Evolutionary conservation across 2,329 filamentous ascomycete genomes (phyloP), one percentile per base, ranked within the genome.

Genomic region (Pseudogymnoascus sp.): DNA sequence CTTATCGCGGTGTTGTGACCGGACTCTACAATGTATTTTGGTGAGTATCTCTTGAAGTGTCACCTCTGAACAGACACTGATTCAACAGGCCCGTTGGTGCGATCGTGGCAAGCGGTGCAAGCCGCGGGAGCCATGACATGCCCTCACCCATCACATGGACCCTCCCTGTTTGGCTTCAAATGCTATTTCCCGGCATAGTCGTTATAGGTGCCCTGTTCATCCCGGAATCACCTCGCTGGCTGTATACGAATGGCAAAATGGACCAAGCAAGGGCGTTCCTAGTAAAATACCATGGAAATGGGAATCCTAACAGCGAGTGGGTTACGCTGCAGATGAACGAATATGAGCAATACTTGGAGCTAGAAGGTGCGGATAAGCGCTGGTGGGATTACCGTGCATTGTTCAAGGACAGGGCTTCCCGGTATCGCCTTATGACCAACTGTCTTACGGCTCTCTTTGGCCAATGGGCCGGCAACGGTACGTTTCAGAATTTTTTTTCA

Each of bases 351-450:
- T 78, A 81, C 73, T 68, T 76, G 6, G 76, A 77, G 14, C 74
- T 74, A 3, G 77, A 81, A 60, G 80, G 78, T 5, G 79, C 79
- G 1, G 81, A 83, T 65, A 83, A 83, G 73, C 76, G 77, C 60
- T 83, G 80, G 80, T 84, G 80, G 78, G 81, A 84, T 68, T 84
- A 83, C 66, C 74, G 76, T 56, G 80, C 81, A 63, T 75, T 84
- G 0, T 81, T 80, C 75, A 80, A 79, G 68, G 79, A 75, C 5
- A 76, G 76, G 43, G 77, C 77, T 2, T 78, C 79, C 1, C 75
- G 79, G 23, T 79, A 79, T 46, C 77, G 82, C 12, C 76, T 85
- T 8, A 75, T 80, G n/a, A 80, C 78, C 64, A 81, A 83, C 14
- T 71, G 81, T 49, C 77, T 78, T 23, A 80, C 84, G 72, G 56